Evolutionary conservation across 306 rosid genomes (phyloP).

Genomic region (Coriaria nepalensis): DNA sequence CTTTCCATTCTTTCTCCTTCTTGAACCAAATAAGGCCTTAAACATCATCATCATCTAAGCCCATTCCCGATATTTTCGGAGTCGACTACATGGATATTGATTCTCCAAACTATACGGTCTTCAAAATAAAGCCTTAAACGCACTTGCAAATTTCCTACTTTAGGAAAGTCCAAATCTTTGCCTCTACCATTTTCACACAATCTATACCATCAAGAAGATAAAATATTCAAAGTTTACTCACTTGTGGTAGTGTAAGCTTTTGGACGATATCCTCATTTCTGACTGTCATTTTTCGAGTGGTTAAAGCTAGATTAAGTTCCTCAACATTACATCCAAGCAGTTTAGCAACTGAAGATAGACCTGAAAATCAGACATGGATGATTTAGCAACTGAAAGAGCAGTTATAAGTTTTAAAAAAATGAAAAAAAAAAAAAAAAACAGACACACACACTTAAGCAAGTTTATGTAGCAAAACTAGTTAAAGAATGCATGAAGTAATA

Average conservation of each 20-base stretch:
- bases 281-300: conserved; percentile 88
- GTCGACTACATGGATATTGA: too few relatives aligned
- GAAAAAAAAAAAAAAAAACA: not conserved
- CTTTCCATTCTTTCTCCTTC: too few relatives aligned
- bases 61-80: too few relatives aligned
- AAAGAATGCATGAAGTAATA: too few relatives aligned
- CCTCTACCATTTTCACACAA: not conserved
- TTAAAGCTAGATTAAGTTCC: conserved; percentile 66
- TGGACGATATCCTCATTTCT: conserved; percentile 83
- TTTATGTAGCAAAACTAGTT: not conserved
- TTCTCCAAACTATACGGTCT: too few relatives aligned
- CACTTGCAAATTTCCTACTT: too few relatives aligned
- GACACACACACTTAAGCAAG: not conserved
- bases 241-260: conserved; percentile 78
- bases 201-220: not conserved
- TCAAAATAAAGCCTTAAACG: too few relatives aligned
- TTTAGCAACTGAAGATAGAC: conserved; percentile 48
- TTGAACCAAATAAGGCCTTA: too few relatives aligned
- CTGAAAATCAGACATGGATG: conserved; percentile 28
- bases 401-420: conserved; percentile 4
- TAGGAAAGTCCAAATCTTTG: too few relatives aligned
- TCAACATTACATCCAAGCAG: conserved; percentile 68
- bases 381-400: not conserved
- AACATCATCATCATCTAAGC: too few relatives aligned
- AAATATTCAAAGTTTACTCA: conserved; percentile 23